Percentiles rank a stretch among this genome's conserved stretches.
Conservation (phyloP, 306 rosid species). For the Cercis canadensis region DNA sequence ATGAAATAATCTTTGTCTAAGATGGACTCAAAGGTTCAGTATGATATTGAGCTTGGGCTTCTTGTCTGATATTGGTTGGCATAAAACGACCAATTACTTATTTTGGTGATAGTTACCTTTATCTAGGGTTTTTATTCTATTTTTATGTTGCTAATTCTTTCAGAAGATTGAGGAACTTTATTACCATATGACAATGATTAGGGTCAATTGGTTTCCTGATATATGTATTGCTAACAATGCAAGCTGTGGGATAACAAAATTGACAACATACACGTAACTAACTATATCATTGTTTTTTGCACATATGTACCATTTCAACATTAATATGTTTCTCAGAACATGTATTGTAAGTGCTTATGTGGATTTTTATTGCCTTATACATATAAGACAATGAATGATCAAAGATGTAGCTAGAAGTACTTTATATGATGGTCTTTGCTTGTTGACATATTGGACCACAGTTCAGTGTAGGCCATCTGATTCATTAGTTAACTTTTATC, state of each 20-base stretch:
- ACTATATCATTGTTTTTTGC: neutral
- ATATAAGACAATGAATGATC: neutral
- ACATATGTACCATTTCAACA: neutral
- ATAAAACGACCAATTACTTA: too few relatives aligned
- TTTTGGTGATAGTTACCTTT: too few relatives aligned
- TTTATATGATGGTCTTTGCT: constrained; percentile 22
- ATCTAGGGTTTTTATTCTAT: too few relatives aligned
- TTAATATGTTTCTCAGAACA: constrained; percentile 3
- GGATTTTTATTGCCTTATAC: neutral
- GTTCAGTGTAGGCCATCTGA: neutral
- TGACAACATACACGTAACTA: neutral
- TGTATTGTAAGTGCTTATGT: neutral
- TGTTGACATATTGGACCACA: constrained; percentile 10
- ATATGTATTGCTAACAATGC: neutral
- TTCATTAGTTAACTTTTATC: constrained; percentile 10
- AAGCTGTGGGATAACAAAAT: neutral
- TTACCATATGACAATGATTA: constrained; percentile 12
- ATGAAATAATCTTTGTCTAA: too few relatives aligned
- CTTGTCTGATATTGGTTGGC: too few relatives aligned
- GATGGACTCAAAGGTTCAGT: too few relatives aligned
- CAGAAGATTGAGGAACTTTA: neutral
- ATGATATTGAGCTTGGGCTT: too few relatives aligned
- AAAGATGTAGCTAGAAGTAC: neutral
- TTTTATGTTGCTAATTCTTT: too few relatives aligned
- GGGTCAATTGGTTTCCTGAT: neutral